Evolutionary conservation across 176 grass and related monocot genomes (phyloP), one percentile per base, ranked within the genome.

Genomic region (Bolboschoenus planiculmis): DNA sequence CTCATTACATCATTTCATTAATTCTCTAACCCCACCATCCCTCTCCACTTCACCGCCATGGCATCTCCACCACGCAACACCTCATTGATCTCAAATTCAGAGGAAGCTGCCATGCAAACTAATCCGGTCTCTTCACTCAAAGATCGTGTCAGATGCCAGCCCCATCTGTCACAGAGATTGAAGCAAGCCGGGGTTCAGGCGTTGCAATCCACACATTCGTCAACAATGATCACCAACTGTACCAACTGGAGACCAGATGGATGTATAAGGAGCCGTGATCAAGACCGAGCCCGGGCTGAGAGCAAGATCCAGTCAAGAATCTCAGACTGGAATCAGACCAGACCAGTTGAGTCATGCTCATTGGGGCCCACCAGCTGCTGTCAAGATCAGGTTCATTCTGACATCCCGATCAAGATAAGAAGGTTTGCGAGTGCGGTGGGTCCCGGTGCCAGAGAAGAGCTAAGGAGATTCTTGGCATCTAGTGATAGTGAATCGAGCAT

Each of bases 241-340:
- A 10, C 18, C 53, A 55, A 55, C 21, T 24, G 21, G 21, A 58
- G 7, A 26, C 7, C 23, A 58, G 56, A 58, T 58, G 56, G 56
- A 26, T 58, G n/a, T 10, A 58, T 6, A 40, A 40, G 21, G 21
- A 26, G 56, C 21, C 21, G n/a, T n/a, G n/a, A 58, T 24, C 56
- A 26, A 58, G 5, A 24, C 11, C 3, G 58, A 4, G 60, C 29
- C 29, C 27, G 4, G 11, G 27, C 29, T 63, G 60, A 33, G 27
- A 63, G 27, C 60, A 67, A 67, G 63, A 67, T 67, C 34, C 63
- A 67, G 18, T 67, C 63, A 67, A 67, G 63, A 67, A 67, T n/a
- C 31, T 67, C 63, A 67, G 63, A 67, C 15, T 3, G 18, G 34
- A 16, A 67, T 20, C 34, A 67, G 20, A 2, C 63, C 16, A 1